Evolutionary conservation across 805 yeast species (phyloP).

Genomic region (Trichomonascus vanleenenianus): DNA sequence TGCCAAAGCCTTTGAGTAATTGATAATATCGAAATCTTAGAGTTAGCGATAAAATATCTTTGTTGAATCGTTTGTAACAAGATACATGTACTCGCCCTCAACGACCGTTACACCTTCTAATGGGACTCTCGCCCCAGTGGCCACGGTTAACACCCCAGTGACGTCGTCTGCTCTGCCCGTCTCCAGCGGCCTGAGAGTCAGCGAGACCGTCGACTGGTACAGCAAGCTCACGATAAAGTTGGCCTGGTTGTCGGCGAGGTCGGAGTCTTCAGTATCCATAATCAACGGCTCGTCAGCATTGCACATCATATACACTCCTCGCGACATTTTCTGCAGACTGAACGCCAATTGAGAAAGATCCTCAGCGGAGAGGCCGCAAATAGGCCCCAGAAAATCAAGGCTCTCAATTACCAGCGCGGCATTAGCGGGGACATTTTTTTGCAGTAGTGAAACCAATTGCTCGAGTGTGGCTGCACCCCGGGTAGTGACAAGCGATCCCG

Average conservation of each 20-base stretch:
- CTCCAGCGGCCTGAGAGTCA: slow-evolving; percentile 57
- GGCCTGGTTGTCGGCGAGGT: slow-evolving; percentile 3
- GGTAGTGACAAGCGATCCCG: background rate
- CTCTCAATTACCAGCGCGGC: no score
- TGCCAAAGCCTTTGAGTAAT: no score
- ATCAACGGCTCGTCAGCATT: slow-evolving; percentile 35
- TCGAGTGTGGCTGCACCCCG: no score
- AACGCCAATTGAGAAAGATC: no score
- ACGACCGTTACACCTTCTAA: slow-evolving; percentile 22
- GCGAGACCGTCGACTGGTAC: slow-evolving; percentile 43
- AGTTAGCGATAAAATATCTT: slow-evolving; percentile 34
- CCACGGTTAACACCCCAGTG: slow-evolving; percentile 60
- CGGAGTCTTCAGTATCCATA: slow-evolving; percentile 18
- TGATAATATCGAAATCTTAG: background rate
- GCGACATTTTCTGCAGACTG: no score
- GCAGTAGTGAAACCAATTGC: no score
- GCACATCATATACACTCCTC: slow-evolving; percentile 29
- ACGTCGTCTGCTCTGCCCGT: slow-evolving; percentile 81
- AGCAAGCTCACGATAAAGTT: slow-evolving; percentile 21
- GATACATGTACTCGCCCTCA: slow-evolving; percentile 60
- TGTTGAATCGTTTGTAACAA: slow-evolving; percentile 47
- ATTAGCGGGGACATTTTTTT: no score
- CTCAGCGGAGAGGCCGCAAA: no score
- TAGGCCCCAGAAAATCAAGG: no score
- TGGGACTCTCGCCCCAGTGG: slow-evolving; percentile 45